Evolutionary conservation across 2,329 filamentous ascomycete species (phyloP).

Genomic region (Hypoxylon sp.): DNA sequence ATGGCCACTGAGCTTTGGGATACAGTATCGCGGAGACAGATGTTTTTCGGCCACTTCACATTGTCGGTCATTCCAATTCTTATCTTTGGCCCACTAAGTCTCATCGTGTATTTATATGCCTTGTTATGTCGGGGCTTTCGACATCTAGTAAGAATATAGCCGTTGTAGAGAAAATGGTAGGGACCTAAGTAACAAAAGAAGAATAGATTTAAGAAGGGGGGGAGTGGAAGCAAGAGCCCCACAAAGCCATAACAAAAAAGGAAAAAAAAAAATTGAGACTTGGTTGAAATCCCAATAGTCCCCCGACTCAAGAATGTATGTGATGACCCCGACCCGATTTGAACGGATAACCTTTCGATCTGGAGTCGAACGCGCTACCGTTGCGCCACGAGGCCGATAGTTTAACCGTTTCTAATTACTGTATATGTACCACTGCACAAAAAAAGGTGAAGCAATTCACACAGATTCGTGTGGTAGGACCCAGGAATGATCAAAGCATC

Average conservation of each 20-base stretch:
- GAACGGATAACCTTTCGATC: conserved; percentile 43
- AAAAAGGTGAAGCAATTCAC: conserved; percentile 2
- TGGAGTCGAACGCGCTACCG: conserved; percentile 42
- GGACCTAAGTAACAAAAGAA: background rate
- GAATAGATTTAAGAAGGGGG: background rate
- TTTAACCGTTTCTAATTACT: conserved; percentile 1
- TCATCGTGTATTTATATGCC: conserved; percentile 40
- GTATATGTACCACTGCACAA: background rate
- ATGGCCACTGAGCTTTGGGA: conserved; percentile 62
- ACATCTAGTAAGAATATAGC: background rate
- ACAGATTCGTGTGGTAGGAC: background rate
- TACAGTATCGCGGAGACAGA: conserved; percentile 45
- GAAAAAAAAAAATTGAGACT: background rate
- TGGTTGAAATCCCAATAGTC: background rate
- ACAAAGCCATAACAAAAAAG: background rate
- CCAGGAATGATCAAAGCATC: background rate
- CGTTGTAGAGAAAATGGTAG: background rate
- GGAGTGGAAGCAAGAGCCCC: background rate
- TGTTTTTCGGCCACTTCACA: conserved; percentile 48
- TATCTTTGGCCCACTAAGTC: conserved; percentile 45
- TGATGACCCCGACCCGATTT: conserved; percentile 39
- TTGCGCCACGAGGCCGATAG: conserved; percentile 39
- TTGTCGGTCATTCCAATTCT: conserved; percentile 46
- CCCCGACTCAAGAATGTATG: background rate
- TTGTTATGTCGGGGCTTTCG: conserved; percentile 19